Conservation (phyloP, 1,284 basidiomycete species). For the Inonotus obliquus region DNA sequence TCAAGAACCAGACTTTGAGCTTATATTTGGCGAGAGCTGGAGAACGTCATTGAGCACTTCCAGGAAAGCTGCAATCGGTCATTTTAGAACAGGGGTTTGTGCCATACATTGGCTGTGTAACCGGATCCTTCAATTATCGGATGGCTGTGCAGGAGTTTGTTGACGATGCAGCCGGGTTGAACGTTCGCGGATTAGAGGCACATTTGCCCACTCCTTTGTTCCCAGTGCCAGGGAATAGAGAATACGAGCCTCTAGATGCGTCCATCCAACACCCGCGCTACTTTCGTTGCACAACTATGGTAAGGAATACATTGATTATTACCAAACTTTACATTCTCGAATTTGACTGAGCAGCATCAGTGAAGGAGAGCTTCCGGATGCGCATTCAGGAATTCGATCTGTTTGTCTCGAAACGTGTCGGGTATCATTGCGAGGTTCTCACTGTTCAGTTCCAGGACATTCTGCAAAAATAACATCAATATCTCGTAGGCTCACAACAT, state of each 20-base stretch:
- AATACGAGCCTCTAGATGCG: neutral
- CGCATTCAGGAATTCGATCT: slow-evolving; percentile 34
- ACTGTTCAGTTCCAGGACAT: slow-evolving; percentile 34
- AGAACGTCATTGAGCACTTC: neutral
- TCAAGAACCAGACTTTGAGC: no score
- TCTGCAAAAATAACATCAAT: slow-evolving; percentile 1
- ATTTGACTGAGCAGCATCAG: neutral
- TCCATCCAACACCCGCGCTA: no score
- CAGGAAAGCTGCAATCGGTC: neutral
- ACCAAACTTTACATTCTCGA: no score
- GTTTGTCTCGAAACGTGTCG: slow-evolving; percentile 32
- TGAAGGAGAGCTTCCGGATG: slow-evolving; percentile 18
- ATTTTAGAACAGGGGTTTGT: neutral
- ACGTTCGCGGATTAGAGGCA: neutral
- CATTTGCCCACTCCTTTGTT: neutral
- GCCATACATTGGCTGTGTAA: neutral
- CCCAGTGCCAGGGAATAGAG: neutral
- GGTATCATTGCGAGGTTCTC: slow-evolving; percentile 34
- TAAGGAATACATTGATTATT: no score
- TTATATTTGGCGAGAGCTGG: neutral
- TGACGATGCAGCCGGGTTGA: neutral
- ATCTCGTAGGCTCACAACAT: neutral
- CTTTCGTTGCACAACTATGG: no score
- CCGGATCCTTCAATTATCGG: neutral
- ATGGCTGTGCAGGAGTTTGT: neutral